Evolutionary conservation across 345 rosid genomes (phyloP), one percentile per base, ranked within the genome.

Genomic region (Zanthoxylum bungeanum): DNA sequence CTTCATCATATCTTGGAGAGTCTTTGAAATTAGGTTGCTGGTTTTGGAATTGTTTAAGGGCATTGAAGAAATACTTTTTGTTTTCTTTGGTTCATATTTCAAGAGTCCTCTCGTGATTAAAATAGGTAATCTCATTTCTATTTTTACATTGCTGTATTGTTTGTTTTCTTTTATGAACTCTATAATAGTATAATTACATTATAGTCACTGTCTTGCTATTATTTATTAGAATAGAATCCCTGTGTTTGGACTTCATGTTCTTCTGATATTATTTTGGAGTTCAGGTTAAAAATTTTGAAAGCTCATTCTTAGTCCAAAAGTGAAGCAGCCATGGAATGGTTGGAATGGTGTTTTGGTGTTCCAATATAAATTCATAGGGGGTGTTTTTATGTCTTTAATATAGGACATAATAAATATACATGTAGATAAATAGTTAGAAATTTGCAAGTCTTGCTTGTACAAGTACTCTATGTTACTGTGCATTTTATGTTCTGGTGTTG

Each of bases 1-100:
- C 94, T 89, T 76, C 94, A 91, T 74, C 79, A 81, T 72, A 77
- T 87, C 73, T 81, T 93, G 82, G 99, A 95, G 88, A 83, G 89
- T 62, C 75, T 88, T 64, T 81, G 74, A 82, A 76, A 75, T 76
- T 71, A 63, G 60, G 49, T 64, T 67, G 67, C 39, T 74, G 30
- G 47, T 59, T 31, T 36, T 31, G 58, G 37, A 44, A 27, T 64
- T 66, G 12, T 67, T 67, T 40, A 56, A 59, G 64, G 49, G 34
- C 58, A 47, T 70, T 70, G 9, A 46, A 60, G n/a, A 47, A 33
- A 60, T 60, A 53, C 47, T 69, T 46, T n/a, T 24, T 58, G 21
- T 57, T 57, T 5, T 68, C 56, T 40, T 28, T 21, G 22, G 56
- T 21, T 60, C 73, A 70, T 58, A 21, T 58, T 69, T 70, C 46